Conservation (phyloP, 805 yeast species). For the Myxozyma neotropica region DNA sequence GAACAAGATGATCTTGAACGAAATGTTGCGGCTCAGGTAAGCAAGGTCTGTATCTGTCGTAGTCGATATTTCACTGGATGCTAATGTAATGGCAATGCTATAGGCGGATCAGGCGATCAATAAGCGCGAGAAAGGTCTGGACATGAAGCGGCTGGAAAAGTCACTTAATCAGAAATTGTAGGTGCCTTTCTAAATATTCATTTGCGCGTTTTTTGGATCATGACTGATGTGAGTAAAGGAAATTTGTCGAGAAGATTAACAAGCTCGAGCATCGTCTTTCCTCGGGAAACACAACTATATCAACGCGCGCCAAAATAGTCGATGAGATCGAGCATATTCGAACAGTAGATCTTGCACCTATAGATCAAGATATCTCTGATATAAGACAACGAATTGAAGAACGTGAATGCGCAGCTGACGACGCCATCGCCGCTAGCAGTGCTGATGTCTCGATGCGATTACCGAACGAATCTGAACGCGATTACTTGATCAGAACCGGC, state of each 20-base stretch:
- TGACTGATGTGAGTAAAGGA: conserved; percentile 34
- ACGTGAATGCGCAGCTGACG: conserved; percentile 34
- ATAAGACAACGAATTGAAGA: conserved; percentile 53
- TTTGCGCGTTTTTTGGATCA: neutral
- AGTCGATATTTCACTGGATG: neutral
- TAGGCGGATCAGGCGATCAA: conserved; percentile 66
- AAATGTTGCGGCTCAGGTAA: conserved; percentile 55
- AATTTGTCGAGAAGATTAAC: conserved; percentile 49
- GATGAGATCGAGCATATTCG: conserved; percentile 56
- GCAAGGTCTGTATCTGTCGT: neutral
- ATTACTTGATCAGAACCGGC: conserved; percentile 83
- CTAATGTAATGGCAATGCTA: conserved; percentile 26
- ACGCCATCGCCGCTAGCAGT: neutral
- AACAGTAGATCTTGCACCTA: conserved; percentile 54
- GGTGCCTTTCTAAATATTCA: neutral
- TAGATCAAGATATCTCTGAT: conserved; percentile 65
- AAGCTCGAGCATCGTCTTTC: conserved; percentile 53
- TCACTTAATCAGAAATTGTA: conserved; percentile 51
- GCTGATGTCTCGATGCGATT: conserved; percentile 43
- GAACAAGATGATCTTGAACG: conserved; percentile 82
- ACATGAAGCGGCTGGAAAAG: conserved; percentile 72
- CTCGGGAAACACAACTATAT: conserved; percentile 62
- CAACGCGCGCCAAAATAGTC: conserved; percentile 58
- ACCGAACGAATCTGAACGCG: conserved; percentile 78
- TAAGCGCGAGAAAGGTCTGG: conserved; percentile 69